Evolutionary conservation across 768 basidiomycete genomes (phyloP).

Genomic region (Holtermannia corniformis): DNA sequence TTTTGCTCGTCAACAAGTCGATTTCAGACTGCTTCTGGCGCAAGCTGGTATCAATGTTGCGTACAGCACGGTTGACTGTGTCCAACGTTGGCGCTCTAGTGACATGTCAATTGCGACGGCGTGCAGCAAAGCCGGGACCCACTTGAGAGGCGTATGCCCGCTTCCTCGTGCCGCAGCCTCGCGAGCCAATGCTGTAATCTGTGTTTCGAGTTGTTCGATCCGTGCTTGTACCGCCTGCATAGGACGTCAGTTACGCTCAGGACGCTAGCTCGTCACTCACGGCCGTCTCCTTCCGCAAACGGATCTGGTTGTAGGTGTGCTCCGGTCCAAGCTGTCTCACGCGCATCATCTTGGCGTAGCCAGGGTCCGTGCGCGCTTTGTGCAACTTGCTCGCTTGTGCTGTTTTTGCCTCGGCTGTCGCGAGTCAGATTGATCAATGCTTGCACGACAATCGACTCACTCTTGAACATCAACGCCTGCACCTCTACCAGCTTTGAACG

Average conservation of each 20-base stretch:
- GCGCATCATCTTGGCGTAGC: conserved; percentile 65
- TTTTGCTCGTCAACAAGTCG: not conserved
- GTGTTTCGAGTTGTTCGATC: conserved; percentile 68
- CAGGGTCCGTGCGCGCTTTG: conserved; percentile 65
- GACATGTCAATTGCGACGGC: too few relatives aligned
- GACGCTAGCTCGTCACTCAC: conserved; percentile 44
- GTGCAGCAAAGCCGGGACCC: not conserved
- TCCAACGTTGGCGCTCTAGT: not conserved
- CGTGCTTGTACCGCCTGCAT: conserved; percentile 59
- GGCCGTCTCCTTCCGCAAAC: conserved; percentile 60
- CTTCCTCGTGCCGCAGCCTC: conserved; percentile 51
- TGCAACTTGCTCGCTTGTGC: conserved; percentile 76
- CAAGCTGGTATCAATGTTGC: not conserved
- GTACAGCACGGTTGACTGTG: not conserved
- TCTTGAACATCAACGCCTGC: conserved; percentile 34
- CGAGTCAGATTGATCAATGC: not conserved
- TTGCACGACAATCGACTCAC: conserved; percentile 14
- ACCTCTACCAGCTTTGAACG: conserved; percentile 29
- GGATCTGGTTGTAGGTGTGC: conserved; percentile 69
- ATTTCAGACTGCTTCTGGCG: not conserved
- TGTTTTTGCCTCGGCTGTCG: conserved; percentile 62
- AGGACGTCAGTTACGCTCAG: not conserved
- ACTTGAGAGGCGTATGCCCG: not conserved
- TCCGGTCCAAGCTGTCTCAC: conserved; percentile 77
- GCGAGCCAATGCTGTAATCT: conserved; percentile 61